Evolutionary conservation across 306 rosid genomes (phyloP).

Genomic region (Sesbania bispinosa): DNA sequence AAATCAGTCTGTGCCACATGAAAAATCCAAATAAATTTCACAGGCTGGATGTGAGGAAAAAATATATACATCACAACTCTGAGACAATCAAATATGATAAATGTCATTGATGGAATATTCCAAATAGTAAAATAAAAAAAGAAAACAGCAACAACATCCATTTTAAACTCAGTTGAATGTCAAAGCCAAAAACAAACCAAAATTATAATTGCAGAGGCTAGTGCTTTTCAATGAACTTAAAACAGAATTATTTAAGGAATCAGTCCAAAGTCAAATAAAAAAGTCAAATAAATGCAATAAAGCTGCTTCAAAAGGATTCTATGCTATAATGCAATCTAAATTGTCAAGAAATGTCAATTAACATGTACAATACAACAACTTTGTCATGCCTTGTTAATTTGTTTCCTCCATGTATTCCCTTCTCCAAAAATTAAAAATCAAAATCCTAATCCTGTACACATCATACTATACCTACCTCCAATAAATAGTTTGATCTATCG

Average conservation of each 20-base stretch:
- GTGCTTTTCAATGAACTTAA: neutral
- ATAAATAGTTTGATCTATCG: too few species aligned
- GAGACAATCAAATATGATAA: neutral
- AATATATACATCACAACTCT: neutral
- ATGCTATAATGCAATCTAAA: too few species aligned
- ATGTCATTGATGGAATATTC: neutral
- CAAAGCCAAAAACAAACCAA: neutral
- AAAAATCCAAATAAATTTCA: neutral
- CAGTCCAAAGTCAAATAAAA: neutral
- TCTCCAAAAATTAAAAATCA: too few species aligned
- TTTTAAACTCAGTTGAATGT: neutral
- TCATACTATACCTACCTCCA: too few species aligned
- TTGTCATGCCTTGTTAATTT: too few species aligned
- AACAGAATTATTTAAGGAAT: neutral
- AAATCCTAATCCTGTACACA: too few species aligned
- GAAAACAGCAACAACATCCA: neutral
- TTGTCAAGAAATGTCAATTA: too few species aligned
- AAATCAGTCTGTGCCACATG: neutral
- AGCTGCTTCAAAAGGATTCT: constrained; percentile 14
- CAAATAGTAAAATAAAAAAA: neutral
- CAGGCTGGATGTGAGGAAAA: neutral
- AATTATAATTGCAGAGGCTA: neutral
- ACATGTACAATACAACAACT: too few species aligned
- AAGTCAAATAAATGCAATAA: constrained; percentile 2
- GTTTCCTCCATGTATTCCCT: too few species aligned